Base-by-base conservation (phyloP, 495 filamentous ascomycete species). In the Penicillium canariense region DNA sequence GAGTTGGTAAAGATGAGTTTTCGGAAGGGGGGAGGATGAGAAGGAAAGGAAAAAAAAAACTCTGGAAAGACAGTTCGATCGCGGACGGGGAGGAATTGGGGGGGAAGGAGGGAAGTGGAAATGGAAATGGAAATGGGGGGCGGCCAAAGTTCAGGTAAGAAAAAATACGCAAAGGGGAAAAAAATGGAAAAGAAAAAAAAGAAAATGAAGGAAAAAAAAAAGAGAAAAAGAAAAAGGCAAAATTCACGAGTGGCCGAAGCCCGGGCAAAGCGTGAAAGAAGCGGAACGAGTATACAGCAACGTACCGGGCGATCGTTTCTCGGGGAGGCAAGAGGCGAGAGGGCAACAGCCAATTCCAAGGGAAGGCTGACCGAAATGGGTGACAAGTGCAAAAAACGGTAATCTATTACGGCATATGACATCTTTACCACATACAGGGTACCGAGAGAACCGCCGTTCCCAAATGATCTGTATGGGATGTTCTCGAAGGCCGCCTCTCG, bases 281-380 rank as follows among this genome's bases (percentile, higher is more conserved):
- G 9, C 23, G 22, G 28, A 30, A 20, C 43, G 25, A 30, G 43
- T 42, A 46, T 17, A 7, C 12, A 46, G n/a, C 38, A 14, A 22
- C 11, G 38, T 25, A 12, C 11, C 38, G 8, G 38, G 22, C 38
- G 38, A 42, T 42, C 38, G 25, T 12, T 25, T 4, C 36, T 70
- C 48, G 53, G 64, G 61, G 63, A 63, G 70, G 68, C 65, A 67
- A 71, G 65, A 63, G 56, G 58, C 59, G 50, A 57, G 30, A 34
- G n/a, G n/a, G n/a, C n/a, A n/a, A n/a, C n/a, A n/a, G n/a, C n/a
- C n/a, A n/a, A n/a, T n/a, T n/a, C n/a, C n/a, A n/a, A n/a, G n/a
- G n/a, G n/a, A n/a, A n/a, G n/a, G n/a, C n/a, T 30, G 48, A 50
- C 44, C 26, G 30, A 46, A 58, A 51, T 52, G 44, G 27, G 54